phyloP scores from a whole-genome alignment of 371 early-diverging fungal genomes.

The Circinella umbellata region DNA sequence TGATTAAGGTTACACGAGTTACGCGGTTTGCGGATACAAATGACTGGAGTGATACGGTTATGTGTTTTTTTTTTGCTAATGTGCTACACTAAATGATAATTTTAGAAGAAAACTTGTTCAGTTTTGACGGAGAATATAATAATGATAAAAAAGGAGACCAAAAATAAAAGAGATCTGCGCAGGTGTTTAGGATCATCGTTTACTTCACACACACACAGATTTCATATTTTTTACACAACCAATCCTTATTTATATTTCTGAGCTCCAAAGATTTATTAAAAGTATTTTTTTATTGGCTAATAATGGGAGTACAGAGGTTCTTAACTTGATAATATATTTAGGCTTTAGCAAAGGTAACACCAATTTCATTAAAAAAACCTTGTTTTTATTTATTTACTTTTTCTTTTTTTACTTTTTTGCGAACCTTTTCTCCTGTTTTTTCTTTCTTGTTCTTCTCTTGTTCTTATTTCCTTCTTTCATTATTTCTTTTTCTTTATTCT shows the following conservation, averaged over 20 bases:
- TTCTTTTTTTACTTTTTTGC: neutral
- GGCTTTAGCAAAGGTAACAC: slow-evolving; percentile 11
- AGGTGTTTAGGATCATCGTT: too few species aligned
- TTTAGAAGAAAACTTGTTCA: too few species aligned
- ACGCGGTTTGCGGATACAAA: too few species aligned
- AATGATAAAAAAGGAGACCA: too few species aligned
- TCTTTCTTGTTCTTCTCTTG: neutral
- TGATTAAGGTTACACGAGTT: too few species aligned
- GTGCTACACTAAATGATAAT: too few species aligned
- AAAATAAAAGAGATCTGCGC: too few species aligned
- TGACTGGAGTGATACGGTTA: too few species aligned
- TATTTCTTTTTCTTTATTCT: neutral
- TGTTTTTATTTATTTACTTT: neutral
- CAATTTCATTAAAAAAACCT: slow-evolving; percentile 11
- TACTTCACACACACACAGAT: too few species aligned
- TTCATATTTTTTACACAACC: neutral
- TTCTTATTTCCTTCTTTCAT: neutral
- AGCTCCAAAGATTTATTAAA: slow-evolving; percentile 12
- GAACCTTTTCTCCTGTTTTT: neutral
- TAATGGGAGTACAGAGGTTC: too few species aligned
- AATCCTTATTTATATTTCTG: neutral
- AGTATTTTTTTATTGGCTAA: neutral
- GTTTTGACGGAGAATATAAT: too few species aligned
- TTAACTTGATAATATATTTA: slow-evolving; percentile 5
- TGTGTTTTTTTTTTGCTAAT: too few species aligned